These are phyloP conservation scores for Candida manassasensis DNA, from an alignment of 805 yeast species.

Conservation along the genomic window DNA sequence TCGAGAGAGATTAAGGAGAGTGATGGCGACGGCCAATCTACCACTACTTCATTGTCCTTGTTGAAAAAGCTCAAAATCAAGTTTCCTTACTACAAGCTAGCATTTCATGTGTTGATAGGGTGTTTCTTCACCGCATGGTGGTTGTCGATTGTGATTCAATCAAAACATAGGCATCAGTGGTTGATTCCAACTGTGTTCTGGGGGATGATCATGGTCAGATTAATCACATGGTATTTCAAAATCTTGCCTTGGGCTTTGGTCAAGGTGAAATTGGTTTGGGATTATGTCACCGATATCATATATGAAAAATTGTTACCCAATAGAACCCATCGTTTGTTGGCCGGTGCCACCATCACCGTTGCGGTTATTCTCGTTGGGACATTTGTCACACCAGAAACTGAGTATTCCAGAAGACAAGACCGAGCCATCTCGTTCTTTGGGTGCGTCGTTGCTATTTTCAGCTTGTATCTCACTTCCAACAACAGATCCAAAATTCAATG, in stretches of 20 bases:
- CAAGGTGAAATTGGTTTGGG: slow-evolving; percentile 25
- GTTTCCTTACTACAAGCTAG: slow-evolving; percentile 14
- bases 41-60: slow-evolving; percentile 3
- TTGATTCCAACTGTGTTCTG: slow-evolving; percentile 54
- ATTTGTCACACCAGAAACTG: slow-evolving; percentile 45
- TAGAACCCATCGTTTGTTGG: slow-evolving; percentile 32
- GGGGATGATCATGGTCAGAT: slow-evolving; percentile 46
- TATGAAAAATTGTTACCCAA: slow-evolving; percentile 39
- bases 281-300: slow-evolving; percentile 25
- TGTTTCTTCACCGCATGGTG: slow-evolving; percentile 52
- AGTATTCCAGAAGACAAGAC: slow-evolving; percentile 44
- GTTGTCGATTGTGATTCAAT: slow-evolving; percentile 50
- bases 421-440: slow-evolving; percentile 59
- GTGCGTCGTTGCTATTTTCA: slow-evolving; percentile 40
- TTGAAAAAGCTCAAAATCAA: slow-evolving; percentile 9
- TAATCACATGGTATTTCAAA: slow-evolving; percentile 47
- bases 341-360: slow-evolving; percentile 43
- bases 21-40: background rate
- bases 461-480: slow-evolving; percentile 43
- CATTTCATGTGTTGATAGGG: slow-evolving; percentile 21
- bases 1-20: slow-evolving; percentile 1
- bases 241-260: slow-evolving; percentile 17
- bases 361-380: slow-evolving; percentile 51
- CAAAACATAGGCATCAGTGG: slow-evolving; percentile 48
- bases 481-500: slow-evolving; percentile 45